Evolutionary conservation across 306 rosid species (phyloP).

Genomic region (Quercus agrifolia): DNA sequence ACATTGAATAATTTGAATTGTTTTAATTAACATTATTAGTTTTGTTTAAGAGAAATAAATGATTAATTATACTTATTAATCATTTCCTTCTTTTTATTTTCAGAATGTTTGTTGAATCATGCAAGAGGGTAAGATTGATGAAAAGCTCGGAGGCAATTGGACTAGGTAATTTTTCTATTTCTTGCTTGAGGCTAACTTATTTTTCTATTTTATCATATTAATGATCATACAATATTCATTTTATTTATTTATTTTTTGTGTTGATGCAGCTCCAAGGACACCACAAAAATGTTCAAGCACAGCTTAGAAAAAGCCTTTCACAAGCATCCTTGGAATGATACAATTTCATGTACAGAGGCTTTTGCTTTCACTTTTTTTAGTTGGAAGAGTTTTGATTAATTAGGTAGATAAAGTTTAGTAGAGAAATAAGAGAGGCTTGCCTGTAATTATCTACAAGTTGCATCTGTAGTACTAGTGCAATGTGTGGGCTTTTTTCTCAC

Average conservation of each 20-base stretch:
- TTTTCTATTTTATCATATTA: too few relatives aligned
- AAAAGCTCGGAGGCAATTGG: conserved; percentile 56
- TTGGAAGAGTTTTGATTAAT: conserved; percentile 16
- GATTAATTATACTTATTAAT: too few relatives aligned
- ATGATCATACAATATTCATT: not conserved
- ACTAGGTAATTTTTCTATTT: conserved; percentile 26
- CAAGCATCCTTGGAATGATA: not conserved
- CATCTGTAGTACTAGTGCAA: not conserved
- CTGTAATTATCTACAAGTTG: not conserved
- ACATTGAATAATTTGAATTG: not conserved
- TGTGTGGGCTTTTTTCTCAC: not conserved
- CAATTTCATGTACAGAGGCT: conserved; percentile 17
- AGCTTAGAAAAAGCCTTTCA: conserved; percentile 7
- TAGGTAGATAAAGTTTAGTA: not conserved
- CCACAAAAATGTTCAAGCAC: conserved; percentile 21
- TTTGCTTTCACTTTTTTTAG: not conserved
- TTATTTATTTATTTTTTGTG: not conserved
- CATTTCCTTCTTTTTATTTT: not conserved
- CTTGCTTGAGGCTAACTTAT: not conserved
- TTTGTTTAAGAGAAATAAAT: not conserved
- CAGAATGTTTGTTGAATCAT: conserved; percentile 77
- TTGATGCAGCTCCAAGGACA: conserved; percentile 21
- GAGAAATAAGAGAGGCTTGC: conserved; percentile 5
- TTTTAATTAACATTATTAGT: not conserved
- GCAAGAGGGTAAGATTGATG: conserved; percentile 64